phyloP scores from a whole-genome alignment of 1,139 yeast genomes.

The Blastobotrys malaysiensis region DNA sequence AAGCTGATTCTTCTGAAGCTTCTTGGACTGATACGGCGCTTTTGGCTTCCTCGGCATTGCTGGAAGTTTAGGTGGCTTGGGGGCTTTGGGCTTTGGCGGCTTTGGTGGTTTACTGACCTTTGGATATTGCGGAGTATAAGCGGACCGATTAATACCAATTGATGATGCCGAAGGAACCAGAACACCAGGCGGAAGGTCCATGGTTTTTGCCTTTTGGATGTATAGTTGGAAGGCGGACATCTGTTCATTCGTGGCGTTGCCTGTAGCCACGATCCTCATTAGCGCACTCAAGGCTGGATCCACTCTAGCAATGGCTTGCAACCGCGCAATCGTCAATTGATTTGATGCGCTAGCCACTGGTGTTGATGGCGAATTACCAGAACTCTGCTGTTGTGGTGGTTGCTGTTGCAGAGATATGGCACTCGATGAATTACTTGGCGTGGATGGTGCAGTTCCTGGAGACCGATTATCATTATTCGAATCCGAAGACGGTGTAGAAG shows the following conservation, averaged over 20 bases:
- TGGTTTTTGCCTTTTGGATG: conserved; percentile 64
- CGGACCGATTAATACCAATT: neutral
- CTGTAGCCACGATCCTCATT: conserved; percentile 82
- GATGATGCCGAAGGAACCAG: neutral
- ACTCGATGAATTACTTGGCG: conserved; percentile 3
- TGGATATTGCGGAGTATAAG: neutral
- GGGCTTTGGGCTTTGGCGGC: conserved; percentile 8
- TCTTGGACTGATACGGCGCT: conserved; percentile 23
- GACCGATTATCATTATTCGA: neutral
- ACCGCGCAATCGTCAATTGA: conserved; percentile 73
- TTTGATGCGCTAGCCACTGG: conserved; percentile 40
- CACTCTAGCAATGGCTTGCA: conserved; percentile 72
- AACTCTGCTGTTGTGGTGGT: neutral
- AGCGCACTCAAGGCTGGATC: conserved; percentile 61
- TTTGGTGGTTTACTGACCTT: conserved; percentile 9
- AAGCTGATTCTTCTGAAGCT: conserved; percentile 52
- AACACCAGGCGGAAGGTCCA: conserved; percentile 47
- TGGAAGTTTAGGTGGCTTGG: conserved; percentile 23
- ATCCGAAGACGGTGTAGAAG: neutral
- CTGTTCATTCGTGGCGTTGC: conserved; percentile 65
- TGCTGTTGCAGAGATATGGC: neutral
- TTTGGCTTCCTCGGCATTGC: conserved; percentile 18
- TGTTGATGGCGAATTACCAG: conserved; percentile 5
- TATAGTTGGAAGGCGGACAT: conserved; percentile 74
- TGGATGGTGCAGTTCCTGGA: neutral